Percentiles rank a stretch among this genome's conserved stretches.
Evolutionary conservation across 805 yeast genomes (phyloP).

Genomic region (Yarrowia sp.): DNA sequence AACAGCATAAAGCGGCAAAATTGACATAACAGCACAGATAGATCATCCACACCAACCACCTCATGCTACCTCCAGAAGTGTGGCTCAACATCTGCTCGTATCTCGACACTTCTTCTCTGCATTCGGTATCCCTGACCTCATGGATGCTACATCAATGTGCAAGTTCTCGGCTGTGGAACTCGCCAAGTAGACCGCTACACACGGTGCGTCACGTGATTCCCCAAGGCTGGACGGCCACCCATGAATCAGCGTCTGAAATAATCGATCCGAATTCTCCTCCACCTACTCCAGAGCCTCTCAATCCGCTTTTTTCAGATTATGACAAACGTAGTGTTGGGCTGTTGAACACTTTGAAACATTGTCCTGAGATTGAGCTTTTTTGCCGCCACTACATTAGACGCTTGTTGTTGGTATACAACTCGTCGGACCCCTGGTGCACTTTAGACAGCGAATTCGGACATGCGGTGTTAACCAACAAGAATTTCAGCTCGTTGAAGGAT

Average conservation of each 20-base stretch:
- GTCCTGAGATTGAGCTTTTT: neutral
- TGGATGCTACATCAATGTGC: constrained; percentile 28
- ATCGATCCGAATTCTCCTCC: constrained; percentile 18
- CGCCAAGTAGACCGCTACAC: constrained; percentile 4
- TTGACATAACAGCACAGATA: too few relatives aligned
- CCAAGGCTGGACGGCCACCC: neutral
- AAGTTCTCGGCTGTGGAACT: constrained; percentile 1
- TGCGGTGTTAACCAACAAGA: neutral
- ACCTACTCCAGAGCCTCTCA: constrained; percentile 8
- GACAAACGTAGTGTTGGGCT: constrained; percentile 5
- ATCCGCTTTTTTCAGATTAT: constrained; percentile 15
- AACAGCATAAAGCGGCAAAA: too few relatives aligned
- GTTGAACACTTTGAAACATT: neutral
- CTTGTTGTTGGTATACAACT: constrained; percentile 8
- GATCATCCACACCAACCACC: neutral
- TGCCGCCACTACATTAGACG: neutral
- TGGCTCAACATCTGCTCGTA: constrained; percentile 31
- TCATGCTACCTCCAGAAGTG: constrained; percentile 29
- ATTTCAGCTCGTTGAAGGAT: neutral
- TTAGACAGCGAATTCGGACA: constrained; percentile 15
- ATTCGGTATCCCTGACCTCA: neutral
- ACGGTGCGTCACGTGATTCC: constrained; percentile 10
- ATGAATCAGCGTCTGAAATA: neutral
- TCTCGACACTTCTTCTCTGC: neutral
- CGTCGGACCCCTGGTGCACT: constrained; percentile 12